Evolutionary conservation across 768 basidiomycete genomes (phyloP).

Genomic region (Pleurotus platypus): DNA sequence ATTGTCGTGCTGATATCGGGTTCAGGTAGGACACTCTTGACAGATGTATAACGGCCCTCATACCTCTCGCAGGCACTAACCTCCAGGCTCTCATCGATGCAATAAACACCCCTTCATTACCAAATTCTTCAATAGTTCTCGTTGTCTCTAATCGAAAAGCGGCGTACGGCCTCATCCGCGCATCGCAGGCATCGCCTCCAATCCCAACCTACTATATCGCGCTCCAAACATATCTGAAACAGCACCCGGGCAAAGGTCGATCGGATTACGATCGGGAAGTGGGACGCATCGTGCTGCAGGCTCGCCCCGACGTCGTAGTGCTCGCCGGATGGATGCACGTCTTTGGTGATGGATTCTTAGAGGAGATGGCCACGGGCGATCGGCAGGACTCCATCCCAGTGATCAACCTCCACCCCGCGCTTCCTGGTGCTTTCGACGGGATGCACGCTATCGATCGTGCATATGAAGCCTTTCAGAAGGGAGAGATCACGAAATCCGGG

Average conservation of each 20-base stretch:
- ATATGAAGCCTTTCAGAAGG: slow-evolving; percentile 81
- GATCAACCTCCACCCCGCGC: slow-evolving; percentile 95
- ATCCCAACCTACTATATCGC: slow-evolving; percentile 83
- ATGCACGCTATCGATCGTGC: slow-evolving; percentile 88
- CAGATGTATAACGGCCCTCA: not conserved
- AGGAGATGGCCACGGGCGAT: slow-evolving; percentile 7
- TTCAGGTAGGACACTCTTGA: slow-evolving; percentile 33
- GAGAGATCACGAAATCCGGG: slow-evolving; percentile 64
- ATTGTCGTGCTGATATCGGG: slow-evolving; percentile 50
- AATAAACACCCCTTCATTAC: slow-evolving; percentile 64
- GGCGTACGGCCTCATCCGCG: slow-evolving; percentile 87
- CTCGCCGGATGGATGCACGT: slow-evolving; percentile 98
- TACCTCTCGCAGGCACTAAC: slow-evolving; percentile 68
- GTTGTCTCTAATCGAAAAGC: slow-evolving; percentile 92
- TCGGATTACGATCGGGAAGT: slow-evolving; percentile 85
- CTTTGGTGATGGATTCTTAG: slow-evolving; percentile 44
- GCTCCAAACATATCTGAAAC: slow-evolving; percentile 79
- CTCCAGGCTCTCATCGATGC: slow-evolving; percentile 96
- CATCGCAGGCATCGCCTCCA: slow-evolving; percentile 60
- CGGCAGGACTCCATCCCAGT: slow-evolving; percentile 55
- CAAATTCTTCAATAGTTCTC: slow-evolving; percentile 65
- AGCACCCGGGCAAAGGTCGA: slow-evolving; percentile 62
- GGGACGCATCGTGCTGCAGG: slow-evolving; percentile 58
- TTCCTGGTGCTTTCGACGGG: slow-evolving; percentile 96
- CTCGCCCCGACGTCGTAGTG: slow-evolving; percentile 79